Evolutionary conservation across 768 basidiomycete species (phyloP).

Genomic region (Amanita molliuscula): DNA sequence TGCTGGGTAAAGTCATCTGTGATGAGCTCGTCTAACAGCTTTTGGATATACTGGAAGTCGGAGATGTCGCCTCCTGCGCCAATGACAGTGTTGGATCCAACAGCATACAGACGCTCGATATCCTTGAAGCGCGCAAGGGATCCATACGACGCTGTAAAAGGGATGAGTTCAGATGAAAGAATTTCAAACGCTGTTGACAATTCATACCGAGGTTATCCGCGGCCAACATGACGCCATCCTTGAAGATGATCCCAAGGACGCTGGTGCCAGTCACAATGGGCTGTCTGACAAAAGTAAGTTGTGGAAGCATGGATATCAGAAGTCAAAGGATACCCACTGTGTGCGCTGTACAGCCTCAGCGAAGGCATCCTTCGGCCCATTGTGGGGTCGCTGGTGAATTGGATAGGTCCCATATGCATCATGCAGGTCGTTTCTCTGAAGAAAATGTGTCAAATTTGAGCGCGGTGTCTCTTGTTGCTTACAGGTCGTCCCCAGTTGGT

Average conservation of each 20-base stretch:
- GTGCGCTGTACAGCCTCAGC: constrained; percentile 66
- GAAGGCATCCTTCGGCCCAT: constrained; percentile 44
- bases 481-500: constrained; percentile 79
- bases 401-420: constrained; percentile 77
- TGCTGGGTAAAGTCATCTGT: constrained; percentile 71
- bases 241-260: constrained; percentile 88
- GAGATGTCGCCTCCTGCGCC: constrained; percentile 96
- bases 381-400: constrained; percentile 47
- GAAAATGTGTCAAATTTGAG: neutral
- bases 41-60: constrained; percentile 92
- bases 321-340: constrained; percentile 38
- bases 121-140: constrained; percentile 97
- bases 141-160: constrained; percentile 75
- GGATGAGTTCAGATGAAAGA: neutral
- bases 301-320: neutral
- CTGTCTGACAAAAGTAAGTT: constrained; percentile 37
- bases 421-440: constrained; percentile 60
- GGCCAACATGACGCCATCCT: constrained; percentile 96
- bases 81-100: constrained; percentile 78
- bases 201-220: constrained; percentile 89
- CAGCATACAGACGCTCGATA: constrained; percentile 75
- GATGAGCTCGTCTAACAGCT: constrained; percentile 65
- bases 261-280: constrained; percentile 97
- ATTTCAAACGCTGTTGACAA: neutral
- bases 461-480: constrained; percentile 13